Base-by-base conservation (phyloP, 116 monocot species). In the Zostera marina region DNA sequence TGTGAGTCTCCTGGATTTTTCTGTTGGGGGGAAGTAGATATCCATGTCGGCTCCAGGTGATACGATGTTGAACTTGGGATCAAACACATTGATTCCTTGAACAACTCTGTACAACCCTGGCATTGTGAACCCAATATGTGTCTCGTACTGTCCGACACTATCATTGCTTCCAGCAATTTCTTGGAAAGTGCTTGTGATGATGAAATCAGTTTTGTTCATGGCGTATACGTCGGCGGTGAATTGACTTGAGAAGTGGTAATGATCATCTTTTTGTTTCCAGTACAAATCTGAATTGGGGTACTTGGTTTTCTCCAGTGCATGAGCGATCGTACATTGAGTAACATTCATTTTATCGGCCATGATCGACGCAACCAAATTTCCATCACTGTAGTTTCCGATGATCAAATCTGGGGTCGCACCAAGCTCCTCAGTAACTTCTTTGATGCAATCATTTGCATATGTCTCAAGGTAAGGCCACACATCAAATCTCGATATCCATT, bases 91-190 rank as follows among this genome's bases (percentile, higher is more conserved):
- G 40, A 73, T 73, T 24, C 73, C 73, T 15, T 63, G 74, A 32
- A 32, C 32, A 32, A 32, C 32, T 32, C 32, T 32, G 32, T 32
- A 32, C 4, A 32, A 5, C 5, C 32, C 32, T 3, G 32, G 32
- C 20, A 74, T 14, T 2, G 74, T 68, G 60, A 75, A 75, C 54
- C 56, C 67, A 38, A 53, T 65, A 44, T 60, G 60, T 20, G 3
- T 60, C 19, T 43, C 60, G 22, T 60, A 60, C 43, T 60, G 60
- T 25, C 60, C 75, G 20, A 61, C 57, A 22, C 60, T 75, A 41
- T 69, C 69, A 62, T 75, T 75, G 75, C 75, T 75, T 63, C 74
- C 74, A 0, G 74, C 68, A 44, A 74, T 74, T 44, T 74, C 74
- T 64, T 75, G 75, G 70, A 70, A 75, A 20, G 75, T 75, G 48